phyloP scores from a whole-genome alignment of 169 alveolate species.

The Theileria luwenshuni region DNA sequence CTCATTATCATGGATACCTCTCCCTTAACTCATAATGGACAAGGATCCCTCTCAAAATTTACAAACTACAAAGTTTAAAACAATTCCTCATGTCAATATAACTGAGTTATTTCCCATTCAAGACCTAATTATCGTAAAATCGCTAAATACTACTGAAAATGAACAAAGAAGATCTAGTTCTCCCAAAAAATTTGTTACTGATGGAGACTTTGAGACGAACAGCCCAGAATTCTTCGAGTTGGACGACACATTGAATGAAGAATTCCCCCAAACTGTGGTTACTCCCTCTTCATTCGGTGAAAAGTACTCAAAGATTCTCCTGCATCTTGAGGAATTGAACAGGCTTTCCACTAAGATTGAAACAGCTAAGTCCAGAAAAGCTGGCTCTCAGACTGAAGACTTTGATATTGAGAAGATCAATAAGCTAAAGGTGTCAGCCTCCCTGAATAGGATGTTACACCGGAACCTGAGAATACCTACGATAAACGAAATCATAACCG shows the following conservation, averaged over 20 bases:
- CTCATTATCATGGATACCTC: neutral
- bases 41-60: constrained; percentile 6
- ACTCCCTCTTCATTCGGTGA: neutral
- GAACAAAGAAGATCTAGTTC: neutral
- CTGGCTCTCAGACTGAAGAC: neutral
- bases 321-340: constrained; percentile 7
- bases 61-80: constrained; percentile 12
- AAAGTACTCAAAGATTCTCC: neutral
- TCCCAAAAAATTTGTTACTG: neutral
- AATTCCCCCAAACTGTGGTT: constrained; percentile 11
- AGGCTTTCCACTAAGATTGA: neutral
- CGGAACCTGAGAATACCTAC: constrained; percentile 53
- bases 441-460: constrained; percentile 8
- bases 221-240: neutral
- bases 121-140: constrained; percentile 4
- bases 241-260: neutral
- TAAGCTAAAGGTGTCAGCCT: constrained; percentile 17
- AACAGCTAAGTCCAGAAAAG: neutral
- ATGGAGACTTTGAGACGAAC: neutral
- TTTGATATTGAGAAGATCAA: constrained; percentile 17
- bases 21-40: neutral
- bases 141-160: neutral
- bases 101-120: constrained; percentile 4
- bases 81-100: constrained; percentile 13
- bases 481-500: constrained; percentile 39